Evolutionary conservation across 129 eudicot species (phyloP).

Genomic region (Kitagawia praeruptora): DNA sequence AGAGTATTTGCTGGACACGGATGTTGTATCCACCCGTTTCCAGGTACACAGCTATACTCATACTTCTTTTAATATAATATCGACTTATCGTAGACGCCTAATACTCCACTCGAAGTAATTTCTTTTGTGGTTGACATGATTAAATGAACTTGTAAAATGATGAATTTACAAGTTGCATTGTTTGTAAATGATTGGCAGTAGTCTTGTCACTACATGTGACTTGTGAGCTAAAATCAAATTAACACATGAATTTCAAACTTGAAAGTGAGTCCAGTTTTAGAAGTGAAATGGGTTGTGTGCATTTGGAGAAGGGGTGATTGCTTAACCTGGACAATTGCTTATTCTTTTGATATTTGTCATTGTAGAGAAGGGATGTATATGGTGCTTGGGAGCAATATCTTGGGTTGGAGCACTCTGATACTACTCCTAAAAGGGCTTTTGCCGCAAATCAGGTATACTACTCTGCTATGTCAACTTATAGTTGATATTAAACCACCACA

Average conservation of each 20-base stretch:
- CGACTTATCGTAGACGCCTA: background rate
- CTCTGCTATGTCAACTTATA: background rate
- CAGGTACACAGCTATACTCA: constrained; percentile 38
- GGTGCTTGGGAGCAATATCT: constrained; percentile 98
- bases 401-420: constrained; percentile 89
- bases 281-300: background rate
- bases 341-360: constrained; percentile 12
- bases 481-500: background rate
- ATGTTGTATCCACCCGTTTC: constrained; percentile 69
- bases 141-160: background rate
- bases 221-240: constrained; percentile 33
- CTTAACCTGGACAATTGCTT: background rate
- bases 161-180: background rate
- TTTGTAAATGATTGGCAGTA: background rate
- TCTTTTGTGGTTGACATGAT: background rate
- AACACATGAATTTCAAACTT: background rate
- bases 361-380: constrained; percentile 81
- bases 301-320: background rate
- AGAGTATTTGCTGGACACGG: constrained; percentile 76
- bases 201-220: constrained; percentile 83
- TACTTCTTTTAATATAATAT: background rate
- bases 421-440: constrained; percentile 65
- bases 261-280: background rate
- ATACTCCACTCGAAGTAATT: background rate
- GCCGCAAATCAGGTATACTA: constrained; percentile 65